Conservation (phyloP, 2,329 filamentous ascomycete genomes). For the Teratosphaeria viscida region DNA sequence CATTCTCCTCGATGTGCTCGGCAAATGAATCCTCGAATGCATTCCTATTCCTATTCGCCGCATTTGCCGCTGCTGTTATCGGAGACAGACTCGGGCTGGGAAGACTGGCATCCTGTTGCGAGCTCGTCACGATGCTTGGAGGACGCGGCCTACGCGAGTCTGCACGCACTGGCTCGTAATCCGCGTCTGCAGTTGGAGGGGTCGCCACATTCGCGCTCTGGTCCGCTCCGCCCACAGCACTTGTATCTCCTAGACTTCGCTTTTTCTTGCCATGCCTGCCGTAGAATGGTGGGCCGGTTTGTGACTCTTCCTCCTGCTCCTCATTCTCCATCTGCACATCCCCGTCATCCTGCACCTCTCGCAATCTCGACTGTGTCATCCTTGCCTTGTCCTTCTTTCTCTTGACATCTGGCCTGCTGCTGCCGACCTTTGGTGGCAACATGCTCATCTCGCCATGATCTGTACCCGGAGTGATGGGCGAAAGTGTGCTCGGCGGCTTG, state of each 20-base stretch:
- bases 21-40: slow-evolving; percentile 24
- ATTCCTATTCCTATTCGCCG: slow-evolving; percentile 26
- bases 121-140: slow-evolving; percentile 55
- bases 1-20: slow-evolving; percentile 22
- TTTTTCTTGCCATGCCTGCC: slow-evolving; percentile 13
- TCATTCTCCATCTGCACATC: slow-evolving; percentile 21
- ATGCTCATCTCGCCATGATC: slow-evolving; percentile 13
- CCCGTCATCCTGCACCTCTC: slow-evolving; percentile 14
- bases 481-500: slow-evolving; percentile 8
- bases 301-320: slow-evolving; percentile 19
- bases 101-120: slow-evolving; percentile 78
- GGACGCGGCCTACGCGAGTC: slow-evolving; percentile 19
- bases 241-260: slow-evolving; percentile 6
- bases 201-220: slow-evolving; percentile 44
- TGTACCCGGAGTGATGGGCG: slow-evolving; percentile 26
- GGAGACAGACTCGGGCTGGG: slow-evolving; percentile 92
- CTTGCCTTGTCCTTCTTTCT: slow-evolving; percentile 10
- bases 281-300: slow-evolving; percentile 16
- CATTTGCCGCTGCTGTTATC: slow-evolving; percentile 65
- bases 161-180: slow-evolving; percentile 46
- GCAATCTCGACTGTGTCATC: slow-evolving; percentile 17
- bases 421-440: slow-evolving; percentile 7
- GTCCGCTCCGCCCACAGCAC: slow-evolving; percentile 7
- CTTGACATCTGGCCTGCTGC: slow-evolving; percentile 6
- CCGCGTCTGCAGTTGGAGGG: slow-evolving; percentile 64